phyloP scores from a whole-genome alignment of 148 eudicot species.

The Cornus suecica region DNA sequence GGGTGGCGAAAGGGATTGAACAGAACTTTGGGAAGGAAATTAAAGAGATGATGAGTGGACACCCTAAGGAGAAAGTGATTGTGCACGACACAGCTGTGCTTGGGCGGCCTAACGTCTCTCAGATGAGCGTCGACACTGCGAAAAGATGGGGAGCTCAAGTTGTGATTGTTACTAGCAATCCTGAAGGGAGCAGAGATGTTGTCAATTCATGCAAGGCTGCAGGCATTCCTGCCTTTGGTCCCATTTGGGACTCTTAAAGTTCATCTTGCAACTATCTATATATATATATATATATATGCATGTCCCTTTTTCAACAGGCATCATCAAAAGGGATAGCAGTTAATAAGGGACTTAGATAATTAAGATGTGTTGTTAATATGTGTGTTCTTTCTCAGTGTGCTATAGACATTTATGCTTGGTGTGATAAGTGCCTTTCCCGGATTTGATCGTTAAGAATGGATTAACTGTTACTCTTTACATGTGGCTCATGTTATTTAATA shows the following conservation, averaged over 20 bases:
- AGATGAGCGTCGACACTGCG: conserved; percentile 11
- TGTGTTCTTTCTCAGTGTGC: too few species aligned
- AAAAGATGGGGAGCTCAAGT: conserved; percentile 16
- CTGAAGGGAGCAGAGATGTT: conserved; percentile 23
- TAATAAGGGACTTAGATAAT: too few species aligned
- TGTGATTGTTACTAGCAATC: conserved; percentile 21
- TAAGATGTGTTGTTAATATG: too few species aligned
- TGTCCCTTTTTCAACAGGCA: too few species aligned
- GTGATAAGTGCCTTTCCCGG: too few species aligned
- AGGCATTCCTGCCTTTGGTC: conserved; percentile 9
- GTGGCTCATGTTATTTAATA: too few species aligned
- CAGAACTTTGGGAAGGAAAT: conserved; percentile 24
- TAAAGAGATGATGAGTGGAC: conserved; percentile 6
- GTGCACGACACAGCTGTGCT: conserved; percentile 16
- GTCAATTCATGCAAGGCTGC: conserved; percentile 12
- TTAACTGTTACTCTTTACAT: too few species aligned
- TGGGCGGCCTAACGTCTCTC: conserved; percentile 15
- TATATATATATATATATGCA: too few species aligned
- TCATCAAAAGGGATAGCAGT: too few species aligned
- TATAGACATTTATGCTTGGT: too few species aligned
- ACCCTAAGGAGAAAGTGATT: conserved; percentile 13
- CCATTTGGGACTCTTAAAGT: not conserved
- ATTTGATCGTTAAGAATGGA: too few species aligned
- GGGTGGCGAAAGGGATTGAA: conserved; percentile 26
- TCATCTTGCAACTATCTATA: not conserved